Evolutionary conservation across 2,329 filamentous ascomycete species (phyloP), one percentile per base, ranked within the genome.

Genomic region (Trichoderma sp.): DNA sequence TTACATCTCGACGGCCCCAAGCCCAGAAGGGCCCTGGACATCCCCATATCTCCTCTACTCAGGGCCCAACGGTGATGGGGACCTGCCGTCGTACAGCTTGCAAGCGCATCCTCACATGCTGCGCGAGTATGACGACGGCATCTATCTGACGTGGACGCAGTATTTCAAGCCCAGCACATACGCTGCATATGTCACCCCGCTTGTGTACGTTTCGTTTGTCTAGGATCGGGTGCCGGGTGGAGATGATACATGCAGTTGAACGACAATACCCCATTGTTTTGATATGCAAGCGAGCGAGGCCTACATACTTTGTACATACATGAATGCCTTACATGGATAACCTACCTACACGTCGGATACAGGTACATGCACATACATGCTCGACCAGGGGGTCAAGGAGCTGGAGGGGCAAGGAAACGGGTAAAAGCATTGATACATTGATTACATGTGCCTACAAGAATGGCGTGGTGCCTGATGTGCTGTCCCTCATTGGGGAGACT

Each of bases 1-100:
- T 41, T 78, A 66, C 53, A 78, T 79, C 45, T 77, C 78, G 31
- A 78, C 77, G 59, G 78, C 78, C 2, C 63, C 75, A 12, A 75
- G 66, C 29, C 78, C 78, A 27, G 75, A 76, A 11, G 75, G 75
- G 6, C 75, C 75, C 27, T 76, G 75, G 75, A 67, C 66, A 14
- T 27, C 9, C 11, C 76, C 76, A 9, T 77, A 77, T n/a, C 71
- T 71, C 24, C 68, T 77, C 45, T 77, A 75, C 18, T 63, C 60
- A 1, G 75, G 75, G 9, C 21, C 41, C 31, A 75, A 75, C 29
- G 75, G 75, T 8, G 75, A 76, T 41, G 72, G 67, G 27, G 45
- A 45, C 16, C 31, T 76, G 66, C 66, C 72, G 16, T 75, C 72
- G 45, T 76, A 76, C 67, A 76, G 75, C 60, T 41, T 76, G 50